Conservation (phyloP, 345 rosid genomes). For the Citrus reticulata region DNA sequence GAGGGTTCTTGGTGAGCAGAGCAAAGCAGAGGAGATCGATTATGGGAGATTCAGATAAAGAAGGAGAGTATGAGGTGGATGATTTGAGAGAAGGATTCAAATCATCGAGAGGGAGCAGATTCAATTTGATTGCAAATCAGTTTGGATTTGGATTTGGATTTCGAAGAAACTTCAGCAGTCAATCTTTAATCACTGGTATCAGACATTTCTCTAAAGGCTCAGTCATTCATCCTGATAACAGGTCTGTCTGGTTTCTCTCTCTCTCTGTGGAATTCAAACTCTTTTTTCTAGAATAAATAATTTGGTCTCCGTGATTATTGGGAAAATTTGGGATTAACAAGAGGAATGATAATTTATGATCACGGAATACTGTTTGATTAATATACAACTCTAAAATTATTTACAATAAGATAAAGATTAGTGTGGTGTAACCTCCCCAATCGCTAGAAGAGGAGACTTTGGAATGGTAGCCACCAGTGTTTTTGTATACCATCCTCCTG, state of each 20-base stretch:
- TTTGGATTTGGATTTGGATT: constrained; percentile 16
- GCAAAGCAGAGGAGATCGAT: neutral
- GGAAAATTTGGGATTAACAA: too few relatives aligned
- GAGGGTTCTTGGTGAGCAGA: neutral
- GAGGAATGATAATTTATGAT: too few relatives aligned
- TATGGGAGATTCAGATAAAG: neutral
- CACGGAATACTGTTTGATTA: too few relatives aligned
- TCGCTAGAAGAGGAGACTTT: too few relatives aligned
- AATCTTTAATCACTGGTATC: constrained; percentile 42
- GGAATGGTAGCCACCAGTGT: too few relatives aligned
- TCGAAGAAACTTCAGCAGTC: constrained; percentile 35
- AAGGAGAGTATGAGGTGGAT: constrained; percentile 29
- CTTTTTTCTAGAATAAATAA: neutral
- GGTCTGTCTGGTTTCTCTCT: constrained; percentile 31
- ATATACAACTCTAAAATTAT: too few relatives aligned
- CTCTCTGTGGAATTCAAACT: neutral
- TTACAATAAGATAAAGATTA: too few relatives aligned
- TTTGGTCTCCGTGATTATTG: neutral
- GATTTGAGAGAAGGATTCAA: constrained; percentile 39
- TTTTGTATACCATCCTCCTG: too few relatives aligned
- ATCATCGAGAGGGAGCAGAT: constrained; percentile 43
- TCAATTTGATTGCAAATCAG: constrained; percentile 42
- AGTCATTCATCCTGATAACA: constrained; percentile 74
- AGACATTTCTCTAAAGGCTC: constrained; percentile 49
- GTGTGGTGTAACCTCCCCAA: too few relatives aligned